phyloP scores from a whole-genome alignment of 495 filamentous ascomycete species.

The Aspergillus cristatus region DNA sequence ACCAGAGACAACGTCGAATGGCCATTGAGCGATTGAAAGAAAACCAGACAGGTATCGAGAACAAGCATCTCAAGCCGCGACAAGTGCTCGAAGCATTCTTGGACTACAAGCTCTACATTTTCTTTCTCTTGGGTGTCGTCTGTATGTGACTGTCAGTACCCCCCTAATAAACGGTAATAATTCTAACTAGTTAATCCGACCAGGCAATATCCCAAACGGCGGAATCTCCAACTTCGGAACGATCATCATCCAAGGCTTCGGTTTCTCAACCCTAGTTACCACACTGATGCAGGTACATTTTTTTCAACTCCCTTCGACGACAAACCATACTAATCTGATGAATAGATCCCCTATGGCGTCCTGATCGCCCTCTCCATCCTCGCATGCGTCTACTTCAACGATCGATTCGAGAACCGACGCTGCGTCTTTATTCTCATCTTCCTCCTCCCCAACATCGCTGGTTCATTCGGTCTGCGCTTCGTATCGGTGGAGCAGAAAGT shows the following conservation, averaged over 20 bases:
- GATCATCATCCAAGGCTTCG: constrained; percentile 53
- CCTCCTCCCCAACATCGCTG: constrained; percentile 45
- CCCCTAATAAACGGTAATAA: too few species aligned
- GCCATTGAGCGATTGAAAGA: constrained; percentile 49
- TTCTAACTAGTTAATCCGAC: too few species aligned
- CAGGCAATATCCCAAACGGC: constrained; percentile 37
- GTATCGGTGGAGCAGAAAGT: constrained; percentile 35
- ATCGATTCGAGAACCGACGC: constrained; percentile 46
- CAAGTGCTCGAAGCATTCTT: constrained; percentile 49
- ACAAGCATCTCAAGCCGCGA: constrained; percentile 47
- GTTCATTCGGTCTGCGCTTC: constrained; percentile 47
- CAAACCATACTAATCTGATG: constrained; percentile 7
- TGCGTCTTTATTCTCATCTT: constrained; percentile 47
- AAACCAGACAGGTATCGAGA: constrained; percentile 61
- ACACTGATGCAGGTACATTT: constrained; percentile 36
- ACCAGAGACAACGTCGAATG: constrained; percentile 44
- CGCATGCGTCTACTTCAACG: constrained; percentile 47
- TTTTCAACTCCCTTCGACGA: constrained; percentile 6
- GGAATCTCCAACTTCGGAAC: constrained; percentile 54
- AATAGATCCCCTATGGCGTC: constrained; percentile 50
- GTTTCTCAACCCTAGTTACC: constrained; percentile 44
- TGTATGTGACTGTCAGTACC: constrained; percentile 12
- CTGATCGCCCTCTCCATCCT: constrained; percentile 50
- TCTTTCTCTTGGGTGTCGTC: constrained; percentile 46
- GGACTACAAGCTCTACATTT: constrained; percentile 56